Evolutionary conservation across 495 filamentous ascomycete genomes (phyloP), one percentile per base, ranked within the genome.

Genomic region (Trypethelium eluteriae): DNA sequence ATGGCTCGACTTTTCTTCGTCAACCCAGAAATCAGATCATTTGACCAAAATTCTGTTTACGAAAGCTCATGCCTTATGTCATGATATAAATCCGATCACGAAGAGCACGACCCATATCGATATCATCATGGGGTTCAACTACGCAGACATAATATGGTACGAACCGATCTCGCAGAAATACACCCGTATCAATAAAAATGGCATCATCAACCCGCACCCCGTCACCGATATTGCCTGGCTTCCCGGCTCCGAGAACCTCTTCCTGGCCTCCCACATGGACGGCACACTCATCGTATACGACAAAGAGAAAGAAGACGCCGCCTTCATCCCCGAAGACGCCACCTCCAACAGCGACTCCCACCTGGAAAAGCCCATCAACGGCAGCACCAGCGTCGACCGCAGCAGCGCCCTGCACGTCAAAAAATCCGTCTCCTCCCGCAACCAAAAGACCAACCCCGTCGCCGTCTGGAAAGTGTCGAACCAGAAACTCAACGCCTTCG

Each of bases 71-170:
- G 90, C 93, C 71, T 81, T 98, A 56, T 97, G 93, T 73, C 94
- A 98, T 74, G 94, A 98, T 77, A 84, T 96, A 35, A 98, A 98
- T 73, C 79, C 83, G 53, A 65, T 89, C 62, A 97, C 94, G 38
- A 96, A 92, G 75, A 87, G 83, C 53, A 65, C 83, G 10, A 84
- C 80, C 18, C 93, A 97, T 74, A 80, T 98, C 63, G 94, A 98
- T 73, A 81, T 98, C 35, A 86, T 96, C 66, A 91, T 98, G 86
- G 94, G 94, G 5, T 97, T 96, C 67, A 96, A 92, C 2, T 93
- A 91, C 0, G 92, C 91, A 35, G 94, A 98, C 73, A 94, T 98
- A 62, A 93, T 98, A 61, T 98, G 95, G 95, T 98, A 93, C 79
- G 94, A 98, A 78, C 93, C 94, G 12, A 91, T 96, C 72, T 92